Evolutionary conservation across 805 yeast species (phyloP), one percentile per base, ranked within the genome.

Genomic region (Barnettozyma wickerhamii): DNA sequence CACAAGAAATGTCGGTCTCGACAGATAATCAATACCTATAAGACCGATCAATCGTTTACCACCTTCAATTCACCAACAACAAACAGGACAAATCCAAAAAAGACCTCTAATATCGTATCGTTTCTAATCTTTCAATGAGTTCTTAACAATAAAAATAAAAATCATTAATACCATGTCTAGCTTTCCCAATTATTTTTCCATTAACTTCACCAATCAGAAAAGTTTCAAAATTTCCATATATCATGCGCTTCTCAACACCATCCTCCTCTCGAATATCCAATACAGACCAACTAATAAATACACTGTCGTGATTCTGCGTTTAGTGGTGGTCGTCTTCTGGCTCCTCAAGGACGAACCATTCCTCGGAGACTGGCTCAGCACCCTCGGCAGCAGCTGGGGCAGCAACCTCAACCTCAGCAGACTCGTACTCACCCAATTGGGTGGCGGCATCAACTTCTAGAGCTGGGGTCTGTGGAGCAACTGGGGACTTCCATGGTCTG

Each of bases 271-370:
- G 21, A 17, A 34, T 20, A 23, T n/a, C 33, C 12, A n/a, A 4
- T 21, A 13, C 19, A 35, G 47, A n/a, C n/a, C n/a, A n/a, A n/a
- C n/a, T n/a, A n/a, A n/a, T n/a, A n/a, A n/a, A n/a, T n/a, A n/a
- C n/a, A n/a, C n/a, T n/a, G n/a, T n/a, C n/a, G n/a, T n/a, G n/a
- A n/a, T n/a, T n/a, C n/a, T n/a, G n/a, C 12, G 26, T 23, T 48
- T 68, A 72, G 61, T 76, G 79, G 58, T 52, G 56, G 52, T 65
- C 70, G 45, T 75, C 81, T 54, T 74, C 82, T 50, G 69, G 72
- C 64, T 81, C 87, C 65, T 81, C 87, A 56, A 83, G 75, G 47
- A 84, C 90, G 56, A 84, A 79, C 90, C 90, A 84, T 67, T 83
- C 89, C 49, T 70, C 75, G 45, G 65, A 57, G 38, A 64, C 35